Percentiles rank a stretch among this genome's conserved stretches.
Conservation (phyloP, 176 grass and related monocot genomes). For the Phoenix dactylifera region DNA sequence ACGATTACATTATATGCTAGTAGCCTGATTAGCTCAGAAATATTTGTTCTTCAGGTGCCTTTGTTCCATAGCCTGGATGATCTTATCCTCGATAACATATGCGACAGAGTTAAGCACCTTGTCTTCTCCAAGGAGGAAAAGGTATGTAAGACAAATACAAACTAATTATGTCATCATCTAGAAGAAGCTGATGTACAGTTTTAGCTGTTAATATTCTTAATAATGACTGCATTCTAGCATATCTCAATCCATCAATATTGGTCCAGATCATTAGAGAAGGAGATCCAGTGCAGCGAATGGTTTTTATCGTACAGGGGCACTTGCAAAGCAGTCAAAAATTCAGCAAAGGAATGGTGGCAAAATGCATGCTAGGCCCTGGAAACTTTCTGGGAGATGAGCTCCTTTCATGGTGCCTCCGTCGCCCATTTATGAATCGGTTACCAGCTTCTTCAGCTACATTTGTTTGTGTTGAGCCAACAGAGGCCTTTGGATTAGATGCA, state of each 20-base stretch:
- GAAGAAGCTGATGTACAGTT: too few relatives aligned
- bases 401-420: constrained; percentile 82
- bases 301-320: constrained; percentile 72
- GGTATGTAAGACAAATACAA: constrained; percentile 13
- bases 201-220: too few relatives aligned
- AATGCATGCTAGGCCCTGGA: constrained; percentile 49
- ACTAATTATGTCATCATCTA: too few relatives aligned
- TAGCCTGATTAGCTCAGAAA: background rate
- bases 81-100: constrained; percentile 92
- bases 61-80: constrained; percentile 93
- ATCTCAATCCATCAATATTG: background rate
- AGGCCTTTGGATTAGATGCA: constrained; percentile 69
- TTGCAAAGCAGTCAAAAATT: constrained; percentile 69
- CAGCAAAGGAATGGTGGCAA: constrained; percentile 72
- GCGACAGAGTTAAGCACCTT: constrained; percentile 63
- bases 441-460: constrained; percentile 82
- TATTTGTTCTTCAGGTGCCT: constrained; percentile 42
- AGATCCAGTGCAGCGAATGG: constrained; percentile 89
- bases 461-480: constrained; percentile 60
- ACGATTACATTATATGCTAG: too few relatives aligned
- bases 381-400: constrained; percentile 97
- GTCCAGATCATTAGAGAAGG: constrained; percentile 76
- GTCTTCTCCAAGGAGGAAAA: constrained; percentile 92
- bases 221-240: too few relatives aligned
- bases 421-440: constrained; percentile 54